A percentile compares a stretch with the other conserved stretches of the same genome.
Evolutionary conservation across 208 protist species (phyloP).

Genomic region (Crithidia bombi): DNA sequence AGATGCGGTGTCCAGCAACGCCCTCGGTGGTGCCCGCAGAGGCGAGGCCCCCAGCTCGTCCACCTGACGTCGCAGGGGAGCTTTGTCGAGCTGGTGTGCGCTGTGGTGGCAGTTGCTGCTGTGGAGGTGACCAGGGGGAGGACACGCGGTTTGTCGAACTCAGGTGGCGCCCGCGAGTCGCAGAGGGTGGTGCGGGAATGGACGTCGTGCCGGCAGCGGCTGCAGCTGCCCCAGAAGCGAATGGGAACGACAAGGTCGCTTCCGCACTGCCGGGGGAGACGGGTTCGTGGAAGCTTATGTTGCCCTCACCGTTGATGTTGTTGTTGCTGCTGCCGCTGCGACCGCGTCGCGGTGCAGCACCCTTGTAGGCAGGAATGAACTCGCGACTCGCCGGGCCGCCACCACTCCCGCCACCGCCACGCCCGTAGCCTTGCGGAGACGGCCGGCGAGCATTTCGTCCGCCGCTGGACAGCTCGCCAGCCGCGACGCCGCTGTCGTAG

Average conservation of each 20-base stretch:
- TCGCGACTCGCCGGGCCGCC: background rate
- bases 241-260: background rate
- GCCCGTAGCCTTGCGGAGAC: constrained; percentile 14
- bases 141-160: background rate
- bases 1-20: background rate
- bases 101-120: constrained; percentile 7
- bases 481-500: constrained; percentile 4
- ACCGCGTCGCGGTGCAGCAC: background rate
- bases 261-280: background rate
- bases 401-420: background rate
- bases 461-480: background rate
- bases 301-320: background rate
- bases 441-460: background rate
- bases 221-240: background rate
- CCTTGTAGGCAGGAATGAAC: constrained; percentile 4
- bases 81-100: constrained; percentile 1
- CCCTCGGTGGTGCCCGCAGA: background rate
- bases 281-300: background rate
- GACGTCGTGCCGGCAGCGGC: background rate
- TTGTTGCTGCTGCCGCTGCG: constrained; percentile 4
- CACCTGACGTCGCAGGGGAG: background rate
- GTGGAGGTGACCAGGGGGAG: background rate
- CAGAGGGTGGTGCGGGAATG: constrained; percentile 2
- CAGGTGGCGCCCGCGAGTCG: background rate
- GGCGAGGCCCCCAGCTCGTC: no score